These are phyloP conservation scores for Vicia faba DNA, from an alignment of 306 rosid genomes.

Conservation along the genomic window DNA sequence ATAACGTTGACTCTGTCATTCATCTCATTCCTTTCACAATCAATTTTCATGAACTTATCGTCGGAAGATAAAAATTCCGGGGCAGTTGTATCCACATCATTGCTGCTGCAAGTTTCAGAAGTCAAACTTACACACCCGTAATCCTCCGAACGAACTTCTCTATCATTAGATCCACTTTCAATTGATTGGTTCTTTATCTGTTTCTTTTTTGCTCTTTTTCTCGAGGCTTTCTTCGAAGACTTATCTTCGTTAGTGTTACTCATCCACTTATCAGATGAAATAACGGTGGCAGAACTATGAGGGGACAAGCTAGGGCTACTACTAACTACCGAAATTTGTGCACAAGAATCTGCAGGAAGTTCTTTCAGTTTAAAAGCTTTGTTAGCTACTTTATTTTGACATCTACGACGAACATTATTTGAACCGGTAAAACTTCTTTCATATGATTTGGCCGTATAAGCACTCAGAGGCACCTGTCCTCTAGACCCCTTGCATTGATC, in stretches of 20 bases:
- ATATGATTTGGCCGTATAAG: slow-evolving; percentile 48
- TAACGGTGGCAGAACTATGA: slow-evolving; percentile 41
- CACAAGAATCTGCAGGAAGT: slow-evolving; percentile 49
- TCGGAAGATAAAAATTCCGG: slow-evolving; percentile 45
- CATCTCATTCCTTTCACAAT: slow-evolving; percentile 31
- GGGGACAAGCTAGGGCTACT: slow-evolving; percentile 41
- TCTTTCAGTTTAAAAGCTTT: slow-evolving; percentile 58
- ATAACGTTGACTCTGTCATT: slow-evolving; percentile 3
- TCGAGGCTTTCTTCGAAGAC: slow-evolving; percentile 53
- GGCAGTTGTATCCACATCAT: slow-evolving; percentile 43
- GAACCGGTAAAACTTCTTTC: slow-evolving; percentile 48
- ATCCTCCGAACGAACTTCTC: slow-evolving; percentile 52
- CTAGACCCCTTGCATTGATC: slow-evolving; percentile 48
- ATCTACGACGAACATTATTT: slow-evolving; percentile 49
- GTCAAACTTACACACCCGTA: slow-evolving; percentile 45
- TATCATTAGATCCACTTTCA: slow-evolving; percentile 49
- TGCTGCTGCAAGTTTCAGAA: slow-evolving; percentile 52
- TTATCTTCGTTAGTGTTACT: slow-evolving; percentile 43
- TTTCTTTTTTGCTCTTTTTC: slow-evolving; percentile 59
- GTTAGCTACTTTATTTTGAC: slow-evolving; percentile 59
- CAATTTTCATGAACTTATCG: slow-evolving; percentile 34
- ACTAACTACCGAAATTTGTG: slow-evolving; percentile 41
- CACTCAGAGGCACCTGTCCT: slow-evolving; percentile 44
- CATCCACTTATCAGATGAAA: slow-evolving; percentile 39
- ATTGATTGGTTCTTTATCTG: slow-evolving; percentile 53